Percentiles rank a stretch among this genome's conserved stretches.
Evolutionary conservation across 2,329 filamentous ascomycete species (phyloP).

Genomic region (Tolypocladium pustulatum): DNA sequence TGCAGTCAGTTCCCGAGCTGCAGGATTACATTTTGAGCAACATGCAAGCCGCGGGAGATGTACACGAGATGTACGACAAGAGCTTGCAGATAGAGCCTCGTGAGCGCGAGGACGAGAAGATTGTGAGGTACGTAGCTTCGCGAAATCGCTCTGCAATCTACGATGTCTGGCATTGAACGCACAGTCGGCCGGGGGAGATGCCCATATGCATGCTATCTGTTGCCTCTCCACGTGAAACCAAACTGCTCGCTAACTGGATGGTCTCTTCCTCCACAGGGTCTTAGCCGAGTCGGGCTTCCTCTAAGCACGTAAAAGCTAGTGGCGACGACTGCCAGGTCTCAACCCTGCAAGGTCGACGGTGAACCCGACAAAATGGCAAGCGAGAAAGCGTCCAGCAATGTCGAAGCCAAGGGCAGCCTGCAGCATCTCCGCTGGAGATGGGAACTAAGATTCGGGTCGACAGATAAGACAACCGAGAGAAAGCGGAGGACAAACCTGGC

Average conservation of each 20-base stretch:
- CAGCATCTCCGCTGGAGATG: background rate
- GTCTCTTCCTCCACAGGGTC: conserved; percentile 30
- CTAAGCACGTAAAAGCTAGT: conserved; percentile 20
- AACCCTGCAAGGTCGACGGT: background rate
- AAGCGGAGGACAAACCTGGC: background rate
- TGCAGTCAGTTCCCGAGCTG: conserved; percentile 81
- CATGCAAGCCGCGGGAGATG: conserved; percentile 89
- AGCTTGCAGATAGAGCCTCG: conserved; percentile 87
- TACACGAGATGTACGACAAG: conserved; percentile 99
- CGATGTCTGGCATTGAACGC: conserved; percentile 3
- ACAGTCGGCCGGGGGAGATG: background rate
- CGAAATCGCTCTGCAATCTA: conserved; percentile 14
- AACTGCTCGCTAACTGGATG: background rate
- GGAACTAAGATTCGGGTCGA: too few relatives aligned
- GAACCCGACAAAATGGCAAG: background rate
- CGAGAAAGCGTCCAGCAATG: background rate
- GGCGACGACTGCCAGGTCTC: background rate
- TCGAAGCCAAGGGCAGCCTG: too few relatives aligned
- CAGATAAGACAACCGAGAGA: too few relatives aligned
- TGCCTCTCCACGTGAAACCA: background rate
- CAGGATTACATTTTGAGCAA: conserved; percentile 96
- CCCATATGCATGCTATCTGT: conserved; percentile 2
- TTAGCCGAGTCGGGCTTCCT: conserved; percentile 52
- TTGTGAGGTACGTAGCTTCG: conserved; percentile 69
- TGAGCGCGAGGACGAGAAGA: conserved; percentile 97